phyloP scores from a whole-genome alignment of 2,329 filamentous ascomycete species.

The Bipolaris sorokiniana region DNA sequence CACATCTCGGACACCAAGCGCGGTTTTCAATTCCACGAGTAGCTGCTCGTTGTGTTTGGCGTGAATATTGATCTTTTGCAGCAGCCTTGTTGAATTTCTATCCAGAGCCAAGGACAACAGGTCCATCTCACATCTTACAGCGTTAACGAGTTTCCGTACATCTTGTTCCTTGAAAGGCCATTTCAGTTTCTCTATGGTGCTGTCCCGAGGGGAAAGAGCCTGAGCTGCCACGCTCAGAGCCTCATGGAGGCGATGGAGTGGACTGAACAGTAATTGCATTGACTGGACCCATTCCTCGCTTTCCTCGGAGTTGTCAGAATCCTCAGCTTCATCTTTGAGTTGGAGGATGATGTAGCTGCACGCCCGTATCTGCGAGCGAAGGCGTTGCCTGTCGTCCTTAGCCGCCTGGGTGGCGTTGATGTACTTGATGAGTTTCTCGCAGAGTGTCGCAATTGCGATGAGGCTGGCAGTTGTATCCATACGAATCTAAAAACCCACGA shows the following conservation, averaged over 20 bases:
- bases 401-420: constrained; percentile 28
- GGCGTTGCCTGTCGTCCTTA: constrained; percentile 22
- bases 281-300: constrained; percentile 6
- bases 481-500: not conserved
- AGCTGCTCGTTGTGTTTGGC: not conserved
- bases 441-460: constrained; percentile 30
- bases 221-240: constrained; percentile 1
- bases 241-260: constrained; percentile 1
- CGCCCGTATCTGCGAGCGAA: constrained; percentile 11
- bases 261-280: not conserved
- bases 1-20: not conserved
- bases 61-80: too few relatives aligned
- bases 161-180: too few relatives aligned
- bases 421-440: constrained; percentile 25
- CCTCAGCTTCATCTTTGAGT: constrained; percentile 8
- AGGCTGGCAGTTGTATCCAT: constrained; percentile 23
- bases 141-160: too few relatives aligned
- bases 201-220: not conserved
- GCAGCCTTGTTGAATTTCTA: too few relatives aligned
- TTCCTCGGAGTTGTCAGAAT: constrained; percentile 3
- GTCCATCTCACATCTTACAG: too few relatives aligned
- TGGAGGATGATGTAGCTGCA: constrained; percentile 6
- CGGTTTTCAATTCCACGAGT: not conserved
- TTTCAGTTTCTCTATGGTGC: constrained; percentile 8
- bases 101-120: too few relatives aligned